These are phyloP conservation scores for Hebeloma cylindrosporum DNA, from an alignment of 768 basidiomycete genomes.

Conservation along the genomic window DNA sequence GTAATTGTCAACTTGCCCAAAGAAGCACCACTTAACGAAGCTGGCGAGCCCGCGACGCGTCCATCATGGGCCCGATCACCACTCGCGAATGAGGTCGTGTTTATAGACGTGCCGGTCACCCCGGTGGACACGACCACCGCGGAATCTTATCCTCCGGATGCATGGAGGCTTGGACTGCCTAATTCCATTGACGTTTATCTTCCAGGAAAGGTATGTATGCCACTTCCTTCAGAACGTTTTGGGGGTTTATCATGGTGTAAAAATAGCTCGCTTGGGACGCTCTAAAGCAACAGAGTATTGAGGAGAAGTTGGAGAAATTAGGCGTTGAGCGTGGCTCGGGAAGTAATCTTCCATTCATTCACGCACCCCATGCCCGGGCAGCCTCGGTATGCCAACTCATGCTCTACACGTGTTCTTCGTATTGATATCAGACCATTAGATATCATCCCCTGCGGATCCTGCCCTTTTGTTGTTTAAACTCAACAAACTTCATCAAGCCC, in stretches of 20 bases:
- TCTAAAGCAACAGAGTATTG: constrained; percentile 69
- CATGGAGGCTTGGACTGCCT: constrained; percentile 57
- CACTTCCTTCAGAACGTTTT: constrained; percentile 8
- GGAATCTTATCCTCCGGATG: constrained; percentile 66
- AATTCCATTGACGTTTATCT: constrained; percentile 76
- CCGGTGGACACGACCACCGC: constrained; percentile 42
- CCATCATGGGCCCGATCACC: constrained; percentile 66
- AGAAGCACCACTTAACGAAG: constrained; percentile 52
- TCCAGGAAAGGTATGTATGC: constrained; percentile 65
- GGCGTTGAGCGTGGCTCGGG: constrained; percentile 72
- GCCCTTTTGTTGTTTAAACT: constrained; percentile 79
- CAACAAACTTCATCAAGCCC: constrained; percentile 79
- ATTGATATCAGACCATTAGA: constrained; percentile 41
- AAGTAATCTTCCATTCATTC: constrained; percentile 56
- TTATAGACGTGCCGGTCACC: constrained; percentile 21
- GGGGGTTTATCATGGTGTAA: constrained; percentile 7
- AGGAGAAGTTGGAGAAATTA: constrained; percentile 77
- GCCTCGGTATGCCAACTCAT: constrained; percentile 64
- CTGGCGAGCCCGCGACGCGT: constrained; percentile 40
- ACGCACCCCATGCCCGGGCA: constrained; percentile 78
- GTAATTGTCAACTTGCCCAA: constrained; percentile 69
- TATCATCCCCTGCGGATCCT: constrained; percentile 89
- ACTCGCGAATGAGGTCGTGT: constrained; percentile 33
- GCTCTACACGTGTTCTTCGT: constrained; percentile 24
- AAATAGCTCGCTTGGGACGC: constrained; percentile 70